phyloP scores from a whole-genome alignment of 164 flowering plant species.

The Buxus sempervirens region DNA sequence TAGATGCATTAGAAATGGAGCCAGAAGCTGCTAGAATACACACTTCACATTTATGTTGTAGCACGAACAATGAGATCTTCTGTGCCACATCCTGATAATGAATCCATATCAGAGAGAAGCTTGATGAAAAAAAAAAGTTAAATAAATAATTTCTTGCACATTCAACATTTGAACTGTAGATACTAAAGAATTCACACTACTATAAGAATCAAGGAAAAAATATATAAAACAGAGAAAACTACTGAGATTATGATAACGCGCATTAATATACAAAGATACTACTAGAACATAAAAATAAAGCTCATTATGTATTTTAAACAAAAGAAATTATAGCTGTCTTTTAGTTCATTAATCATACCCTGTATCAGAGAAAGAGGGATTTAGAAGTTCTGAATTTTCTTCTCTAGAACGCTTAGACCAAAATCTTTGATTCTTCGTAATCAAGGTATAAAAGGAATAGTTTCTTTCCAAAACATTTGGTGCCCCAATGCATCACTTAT shows the following conservation, averaged over 20 bases:
- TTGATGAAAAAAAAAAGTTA: too few species aligned
- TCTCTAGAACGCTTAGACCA: too few species aligned
- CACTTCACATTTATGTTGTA: conserved; percentile 71
- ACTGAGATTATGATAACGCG: neutral
- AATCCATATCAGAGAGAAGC: neutral
- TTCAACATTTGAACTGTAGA: too few species aligned
- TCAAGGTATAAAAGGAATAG: too few species aligned
- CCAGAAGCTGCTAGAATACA: conserved; percentile 92
- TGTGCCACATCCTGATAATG: conserved; percentile 67
- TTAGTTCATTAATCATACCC: neutral
- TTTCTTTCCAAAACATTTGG: too few species aligned
- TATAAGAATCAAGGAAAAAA: neutral
- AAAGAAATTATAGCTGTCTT: neutral
- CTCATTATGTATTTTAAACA: too few species aligned
- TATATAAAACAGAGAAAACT: neutral
- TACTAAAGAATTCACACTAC: too few species aligned
- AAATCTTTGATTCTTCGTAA: too few species aligned
- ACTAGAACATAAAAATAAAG: too few species aligned
- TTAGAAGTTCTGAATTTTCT: too few species aligned
- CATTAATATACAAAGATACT: too few species aligned
- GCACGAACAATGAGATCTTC: conserved; percentile 71
- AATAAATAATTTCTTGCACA: neutral
- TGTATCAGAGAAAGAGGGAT: neutral
- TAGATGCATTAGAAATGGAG: conserved; percentile 69
- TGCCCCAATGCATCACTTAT: neutral